Evolutionary conservation across 176 grass and related monocot genomes (phyloP).

Genomic region (Carex cristatella): DNA sequence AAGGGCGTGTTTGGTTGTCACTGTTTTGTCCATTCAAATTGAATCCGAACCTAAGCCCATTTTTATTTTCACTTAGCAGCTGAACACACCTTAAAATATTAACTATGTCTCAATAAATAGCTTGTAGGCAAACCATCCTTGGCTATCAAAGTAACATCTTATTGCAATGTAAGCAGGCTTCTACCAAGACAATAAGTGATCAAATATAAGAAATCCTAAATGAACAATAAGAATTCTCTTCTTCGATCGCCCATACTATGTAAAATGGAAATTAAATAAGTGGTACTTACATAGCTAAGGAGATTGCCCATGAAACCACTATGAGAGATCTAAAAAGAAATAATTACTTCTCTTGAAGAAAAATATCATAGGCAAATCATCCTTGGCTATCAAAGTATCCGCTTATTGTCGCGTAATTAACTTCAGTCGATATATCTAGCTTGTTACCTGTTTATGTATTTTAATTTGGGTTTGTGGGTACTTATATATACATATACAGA

Average conservation of each 20-base stretch:
- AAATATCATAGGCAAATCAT: conserved; percentile 17
- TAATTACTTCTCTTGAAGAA: background rate
- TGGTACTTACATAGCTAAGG: conserved; percentile 11
- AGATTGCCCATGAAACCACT: conserved; percentile 9
- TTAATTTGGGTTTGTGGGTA: background rate
- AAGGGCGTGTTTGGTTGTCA: no score
- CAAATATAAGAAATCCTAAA: background rate
- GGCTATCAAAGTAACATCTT: conserved; percentile 1
- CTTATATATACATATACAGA: background rate
- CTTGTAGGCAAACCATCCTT: conserved; percentile 1
- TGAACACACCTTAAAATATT: background rate
- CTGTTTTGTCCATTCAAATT: no score
- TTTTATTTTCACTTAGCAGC: no score
- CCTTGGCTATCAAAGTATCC: conserved; percentile 28
- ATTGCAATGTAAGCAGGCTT: background rate
- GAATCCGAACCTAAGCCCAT: no score
- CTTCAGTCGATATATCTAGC: background rate
- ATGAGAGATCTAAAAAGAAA: background rate
- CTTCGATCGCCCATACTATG: background rate
- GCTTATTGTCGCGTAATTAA: background rate
- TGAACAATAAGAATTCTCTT: no score
- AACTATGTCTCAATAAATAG: background rate
- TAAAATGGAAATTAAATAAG: conserved; percentile 4
- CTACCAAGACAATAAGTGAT: background rate
- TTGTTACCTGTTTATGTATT: background rate